Base-by-base conservation (phyloP, 805 yeast genomes). In the Candida silvicultrix region DNA sequence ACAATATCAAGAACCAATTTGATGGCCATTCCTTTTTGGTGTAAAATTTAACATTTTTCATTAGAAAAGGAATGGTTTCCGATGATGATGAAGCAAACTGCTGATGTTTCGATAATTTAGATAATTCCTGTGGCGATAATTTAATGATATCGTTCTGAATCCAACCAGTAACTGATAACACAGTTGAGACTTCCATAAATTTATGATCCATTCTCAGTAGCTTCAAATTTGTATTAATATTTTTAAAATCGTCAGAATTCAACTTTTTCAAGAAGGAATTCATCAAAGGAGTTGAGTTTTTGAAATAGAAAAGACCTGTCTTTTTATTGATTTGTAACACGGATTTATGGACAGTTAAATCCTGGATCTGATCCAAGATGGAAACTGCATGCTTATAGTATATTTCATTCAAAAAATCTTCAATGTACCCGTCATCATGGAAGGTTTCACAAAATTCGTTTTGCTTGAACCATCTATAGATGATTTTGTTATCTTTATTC, bases 141-240 rank as follows among this genome's bases (percentile, higher is more conserved):
- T 65, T 69, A 41, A 85, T 70, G 37, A 77, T 71, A 37, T 75
- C 78, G 51, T 77, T 77, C n/a, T 70, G 67, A 6, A 78, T 71
- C 94, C 94, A 86, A 25, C 83, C 86, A 0, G 82, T 75, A 0
- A 87, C 83, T 34, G 71, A 68, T 45, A 87, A 73, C 49, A 81
- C 71, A 9, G 78, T 73, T 12, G 76, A 65, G 25, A 82, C 66
- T 47, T 81, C 84, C 39, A 70, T 66, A 23, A 56, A 49, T 38
- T 53, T 53, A 18, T 49, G 35, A 20, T 53, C 54, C 5, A 46
- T 39, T 36, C 58, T 51, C 5, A 57, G 46, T 9, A 49, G 18
- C 15, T 49, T 48, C 25, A 58, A 40, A 18, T 55, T 57, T 3
- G 48, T 49, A 39, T 58, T 56, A 36, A 56, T 59, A 23, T 53